Percentiles rank a stretch among this genome's conserved stretches.
Conservation (phyloP, 2,329 filamentous ascomycete species). For the Talaromyces marneffei region DNA sequence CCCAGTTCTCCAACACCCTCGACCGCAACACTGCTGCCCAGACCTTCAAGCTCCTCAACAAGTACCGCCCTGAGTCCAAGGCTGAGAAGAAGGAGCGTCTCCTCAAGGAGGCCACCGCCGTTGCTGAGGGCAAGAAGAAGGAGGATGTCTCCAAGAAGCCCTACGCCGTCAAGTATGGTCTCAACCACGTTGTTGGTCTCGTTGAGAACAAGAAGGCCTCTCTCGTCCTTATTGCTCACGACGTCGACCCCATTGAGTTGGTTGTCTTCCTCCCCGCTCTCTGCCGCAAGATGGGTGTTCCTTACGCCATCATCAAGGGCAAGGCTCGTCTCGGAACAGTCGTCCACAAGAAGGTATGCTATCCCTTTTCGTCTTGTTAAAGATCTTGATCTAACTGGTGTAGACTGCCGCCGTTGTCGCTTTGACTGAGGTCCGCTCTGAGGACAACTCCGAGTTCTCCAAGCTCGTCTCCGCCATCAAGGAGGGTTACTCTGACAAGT, state of each 20-base stretch:
- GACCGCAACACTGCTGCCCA: conserved; percentile 95
- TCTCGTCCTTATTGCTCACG: conserved; percentile 96
- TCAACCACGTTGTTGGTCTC: conserved; percentile 97
- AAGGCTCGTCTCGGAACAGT: conserved; percentile 98
- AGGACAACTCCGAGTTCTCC: conserved; percentile 97
- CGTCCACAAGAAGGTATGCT: conserved; percentile 99
- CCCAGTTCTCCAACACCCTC: conserved; percentile 96
- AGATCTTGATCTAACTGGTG: background rate
- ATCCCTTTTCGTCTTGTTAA: no score
- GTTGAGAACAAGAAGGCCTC: conserved; percentile 99
- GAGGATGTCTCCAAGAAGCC: conserved; percentile 99
- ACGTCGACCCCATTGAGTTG: conserved; percentile 98
- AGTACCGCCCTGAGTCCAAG: conserved; percentile 99
- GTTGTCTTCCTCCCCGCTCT: conserved; percentile 98
- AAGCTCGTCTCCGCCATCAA: conserved; percentile 96
- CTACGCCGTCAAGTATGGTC: conserved; percentile 98
- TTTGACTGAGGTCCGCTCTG: conserved; percentile 89
- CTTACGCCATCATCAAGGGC: conserved; percentile 99
- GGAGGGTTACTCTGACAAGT: conserved; percentile 95
- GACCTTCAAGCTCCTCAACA: conserved; percentile 98
- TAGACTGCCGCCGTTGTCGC: conserved; percentile 94
- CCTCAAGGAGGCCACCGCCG: conserved; percentile 93
- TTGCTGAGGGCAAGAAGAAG: conserved; percentile 99
- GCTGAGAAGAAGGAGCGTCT: conserved; percentile 99
- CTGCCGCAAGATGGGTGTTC: conserved; percentile 99